Evolutionary conservation across 106 monocot genomes (phyloP).

Genomic region (Phalaenopsis equestris): DNA sequence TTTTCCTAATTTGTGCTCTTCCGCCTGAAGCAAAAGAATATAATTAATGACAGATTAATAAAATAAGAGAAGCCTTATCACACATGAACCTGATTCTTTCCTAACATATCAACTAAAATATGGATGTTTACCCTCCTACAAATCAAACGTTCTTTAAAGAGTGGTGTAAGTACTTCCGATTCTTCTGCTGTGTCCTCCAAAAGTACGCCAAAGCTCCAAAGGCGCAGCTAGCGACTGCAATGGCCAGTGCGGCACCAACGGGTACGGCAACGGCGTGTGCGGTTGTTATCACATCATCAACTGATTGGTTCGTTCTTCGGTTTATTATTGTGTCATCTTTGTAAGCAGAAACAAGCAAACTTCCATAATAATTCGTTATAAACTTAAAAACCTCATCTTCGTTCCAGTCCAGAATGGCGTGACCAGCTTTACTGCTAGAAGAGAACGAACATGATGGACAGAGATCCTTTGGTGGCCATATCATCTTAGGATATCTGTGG

Average conservation of each 20-base stretch:
- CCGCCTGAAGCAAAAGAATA: neutral
- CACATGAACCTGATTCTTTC: neutral
- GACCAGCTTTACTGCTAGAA: slow-evolving; percentile 16
- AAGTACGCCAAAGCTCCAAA: slow-evolving; percentile 93
- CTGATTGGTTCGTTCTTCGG: slow-evolving; percentile 17
- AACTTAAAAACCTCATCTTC: slow-evolving; percentile 78
- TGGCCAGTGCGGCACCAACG: slow-evolving; percentile 75
- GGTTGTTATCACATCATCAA: slow-evolving; percentile 29
- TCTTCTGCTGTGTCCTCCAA: slow-evolving; percentile 96
- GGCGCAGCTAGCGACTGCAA: slow-evolving; percentile 83
- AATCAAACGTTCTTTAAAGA: slow-evolving; percentile 98
- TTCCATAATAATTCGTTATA: slow-evolving; percentile 63
- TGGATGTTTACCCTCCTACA: slow-evolving; percentile 32
- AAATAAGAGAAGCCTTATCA: neutral
- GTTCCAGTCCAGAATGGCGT: slow-evolving; percentile 41
- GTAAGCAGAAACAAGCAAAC: slow-evolving; percentile 41
- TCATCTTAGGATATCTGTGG: slow-evolving; percentile 70
- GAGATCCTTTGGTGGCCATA: slow-evolving; percentile 77
- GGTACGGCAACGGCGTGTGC: slow-evolving; percentile 72
- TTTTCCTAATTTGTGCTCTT: slow-evolving; percentile 4
- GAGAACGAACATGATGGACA: slow-evolving; percentile 62
- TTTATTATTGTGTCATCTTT: slow-evolving; percentile 16
- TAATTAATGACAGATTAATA: neutral
- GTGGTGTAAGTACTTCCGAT: slow-evolving; percentile 93
- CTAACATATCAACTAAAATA: neutral